phyloP scores from a whole-genome alignment of 805 yeast species.

The Candida michaelii region DNA sequence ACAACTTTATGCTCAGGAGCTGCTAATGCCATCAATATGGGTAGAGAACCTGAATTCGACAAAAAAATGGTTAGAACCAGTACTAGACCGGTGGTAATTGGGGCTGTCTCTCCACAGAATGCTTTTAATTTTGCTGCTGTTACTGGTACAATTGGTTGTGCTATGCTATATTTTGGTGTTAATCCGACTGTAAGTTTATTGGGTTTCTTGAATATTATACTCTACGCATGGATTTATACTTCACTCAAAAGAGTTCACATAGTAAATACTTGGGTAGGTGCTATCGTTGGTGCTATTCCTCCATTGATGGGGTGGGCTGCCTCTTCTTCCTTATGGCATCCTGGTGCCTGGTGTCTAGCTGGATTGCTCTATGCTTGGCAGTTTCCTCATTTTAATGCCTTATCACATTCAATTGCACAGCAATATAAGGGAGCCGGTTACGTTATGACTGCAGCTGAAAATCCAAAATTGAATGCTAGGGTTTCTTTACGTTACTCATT shows the following conservation, averaged over 20 bases:
- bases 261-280: conserved; percentile 97
- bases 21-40: conserved; percentile 97
- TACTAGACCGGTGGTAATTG: conserved; percentile 86
- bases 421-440: conserved; percentile 94
- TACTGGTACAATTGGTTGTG: conserved; percentile 70
- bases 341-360: conserved; percentile 95
- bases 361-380: conserved; percentile 95
- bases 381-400: conserved; percentile 94
- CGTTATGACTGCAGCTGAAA: conserved; percentile 94
- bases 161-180: conserved; percentile 73
- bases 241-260: conserved; percentile 83
- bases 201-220: conserved; percentile 76
- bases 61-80: conserved; percentile 84
- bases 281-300: conserved; percentile 97
- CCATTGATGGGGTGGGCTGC: conserved; percentile 99
- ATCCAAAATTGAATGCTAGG: conserved; percentile 88
- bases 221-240: conserved; percentile 90
- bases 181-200: conserved; percentile 79
- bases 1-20: conserved; percentile 88
- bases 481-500: conserved; percentile 88
- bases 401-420: conserved; percentile 81
- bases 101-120: conserved; percentile 68
- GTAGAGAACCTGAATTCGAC: conserved; percentile 90
- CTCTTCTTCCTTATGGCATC: conserved; percentile 72
- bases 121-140: conserved; percentile 79